Percentiles rank a stretch among this genome's conserved stretches.
Evolutionary conservation across 495 filamentous ascomycete species (phyloP).

Genomic region (Gamarada debralockiae): DNA sequence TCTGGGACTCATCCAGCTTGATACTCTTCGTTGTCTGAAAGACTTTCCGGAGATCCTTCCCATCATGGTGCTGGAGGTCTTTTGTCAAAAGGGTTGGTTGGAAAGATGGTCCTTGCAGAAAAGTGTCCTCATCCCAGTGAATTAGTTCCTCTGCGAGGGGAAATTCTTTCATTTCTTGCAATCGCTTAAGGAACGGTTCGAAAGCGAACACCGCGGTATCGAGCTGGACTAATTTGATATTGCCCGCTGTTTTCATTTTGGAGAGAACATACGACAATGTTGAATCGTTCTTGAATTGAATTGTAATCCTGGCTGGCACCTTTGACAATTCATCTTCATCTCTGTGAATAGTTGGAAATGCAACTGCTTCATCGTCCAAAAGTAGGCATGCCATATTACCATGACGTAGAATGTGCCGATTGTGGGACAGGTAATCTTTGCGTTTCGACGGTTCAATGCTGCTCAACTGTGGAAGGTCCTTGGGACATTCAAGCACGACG

Average conservation of each 20-base stretch:
- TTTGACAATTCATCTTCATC: conserved; percentile 47
- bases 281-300: conserved; percentile 45
- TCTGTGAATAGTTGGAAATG: conserved; percentile 59
- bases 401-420: conserved; percentile 52
- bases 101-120: conserved; percentile 20
- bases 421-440: conserved; percentile 43
- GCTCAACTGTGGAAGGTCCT: conserved; percentile 42
- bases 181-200: conserved; percentile 59
- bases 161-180: conserved; percentile 53
- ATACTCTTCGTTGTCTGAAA: conserved; percentile 24
- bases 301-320: conserved; percentile 42
- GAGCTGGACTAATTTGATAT: neutral
- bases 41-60: conserved; percentile 26
- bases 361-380: conserved; percentile 44
- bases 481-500: conserved; percentile 38
- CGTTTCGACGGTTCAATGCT: conserved; percentile 27
- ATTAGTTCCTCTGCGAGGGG: conserved; percentile 51
- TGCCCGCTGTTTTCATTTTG: conserved; percentile 33
- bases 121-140: conserved; percentile 25
- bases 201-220: conserved; percentile 59
- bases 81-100: neutral
- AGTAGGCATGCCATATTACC: conserved; percentile 58
- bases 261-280: conserved; percentile 33
- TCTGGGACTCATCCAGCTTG: conserved; percentile 50
- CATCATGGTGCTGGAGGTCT: conserved; percentile 10